A percentile compares a stretch with the other conserved stretches of the same genome.
phyloP scores from a whole-genome alignment of 1,284 basidiomycete genomes.

The Puccinia coronata region DNA sequence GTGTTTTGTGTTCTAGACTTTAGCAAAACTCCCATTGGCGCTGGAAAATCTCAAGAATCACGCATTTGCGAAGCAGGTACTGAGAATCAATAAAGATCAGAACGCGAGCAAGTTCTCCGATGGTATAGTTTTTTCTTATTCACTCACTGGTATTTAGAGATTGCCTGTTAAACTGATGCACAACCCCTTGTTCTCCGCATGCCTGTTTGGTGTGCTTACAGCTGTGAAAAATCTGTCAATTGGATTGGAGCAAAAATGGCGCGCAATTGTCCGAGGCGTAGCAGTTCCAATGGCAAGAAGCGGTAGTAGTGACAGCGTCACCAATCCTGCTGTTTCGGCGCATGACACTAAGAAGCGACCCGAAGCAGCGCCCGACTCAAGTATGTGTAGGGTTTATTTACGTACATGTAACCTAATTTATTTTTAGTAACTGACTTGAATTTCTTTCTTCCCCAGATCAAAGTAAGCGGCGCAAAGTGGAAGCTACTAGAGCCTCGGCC shows the following conservation, averaged over 20 bases:
- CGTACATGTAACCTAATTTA: not conserved
- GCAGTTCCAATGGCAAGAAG: slow-evolving; percentile 19
- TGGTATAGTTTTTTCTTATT: slow-evolving; percentile 22
- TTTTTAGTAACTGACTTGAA: not conserved
- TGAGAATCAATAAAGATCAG: slow-evolving; percentile 47
- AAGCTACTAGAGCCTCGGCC: slow-evolving; percentile 1
- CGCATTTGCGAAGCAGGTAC: slow-evolving; percentile 46
- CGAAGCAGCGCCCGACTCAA: slow-evolving; percentile 36
- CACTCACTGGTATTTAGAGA: not conserved
- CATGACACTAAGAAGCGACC: slow-evolving; percentile 39
- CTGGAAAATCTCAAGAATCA: slow-evolving; percentile 43
- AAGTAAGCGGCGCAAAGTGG: slow-evolving; percentile 42
- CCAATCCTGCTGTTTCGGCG: not conserved
- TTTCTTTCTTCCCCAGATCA: not conserved
- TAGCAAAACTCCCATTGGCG: slow-evolving; percentile 44
- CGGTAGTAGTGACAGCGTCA: not conserved
- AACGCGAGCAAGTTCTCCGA: slow-evolving; percentile 42
- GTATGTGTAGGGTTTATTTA: slow-evolving; percentile 6
- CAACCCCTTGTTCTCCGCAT: not conserved
- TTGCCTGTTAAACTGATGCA: not conserved
- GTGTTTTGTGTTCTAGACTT: slow-evolving; percentile 19
- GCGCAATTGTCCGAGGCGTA: slow-evolving; percentile 19
- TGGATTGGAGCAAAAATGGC: slow-evolving; percentile 41
- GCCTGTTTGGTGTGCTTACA: not conserved
- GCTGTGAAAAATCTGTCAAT: slow-evolving; percentile 31